These are phyloP conservation scores for Arctium lappa DNA, from an alignment of 129 eudicot genomes.

Conservation along the genomic window DNA sequence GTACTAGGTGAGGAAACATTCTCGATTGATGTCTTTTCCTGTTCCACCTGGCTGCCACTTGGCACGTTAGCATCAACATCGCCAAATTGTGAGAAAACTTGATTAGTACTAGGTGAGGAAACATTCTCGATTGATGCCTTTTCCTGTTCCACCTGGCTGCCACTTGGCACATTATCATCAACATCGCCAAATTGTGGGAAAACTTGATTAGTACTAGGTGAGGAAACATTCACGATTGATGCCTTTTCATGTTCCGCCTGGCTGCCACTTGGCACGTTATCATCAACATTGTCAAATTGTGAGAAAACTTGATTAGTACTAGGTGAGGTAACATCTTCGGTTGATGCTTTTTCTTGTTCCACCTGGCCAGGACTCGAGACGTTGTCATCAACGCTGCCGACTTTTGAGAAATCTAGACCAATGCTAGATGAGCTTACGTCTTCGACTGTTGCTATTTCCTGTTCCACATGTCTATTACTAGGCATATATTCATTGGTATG, in stretches of 20 bases:
- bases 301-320: constrained; percentile 9
- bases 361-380: no score
- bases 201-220: not conserved
- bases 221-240: not conserved
- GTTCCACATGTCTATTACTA: not conserved
- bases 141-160: not conserved
- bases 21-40: not conserved
- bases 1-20: not conserved
- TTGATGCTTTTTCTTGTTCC: no score
- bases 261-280: not conserved
- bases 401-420: not conserved
- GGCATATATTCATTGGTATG: not conserved
- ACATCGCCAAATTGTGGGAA: not conserved
- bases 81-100: not conserved
- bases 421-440: constrained; percentile 6
- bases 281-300: not conserved
- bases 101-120: not conserved
- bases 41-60: not conserved
- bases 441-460: not conserved
- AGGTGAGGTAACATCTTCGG: no score
- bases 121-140: not conserved
- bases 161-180: not conserved
- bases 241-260: not conserved
- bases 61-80: not conserved
- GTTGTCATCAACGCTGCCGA: no score